These are phyloP conservation scores for Penicillium pulvis DNA, from an alignment of 495 filamentous ascomycete genomes.

Conservation along the genomic window DNA sequence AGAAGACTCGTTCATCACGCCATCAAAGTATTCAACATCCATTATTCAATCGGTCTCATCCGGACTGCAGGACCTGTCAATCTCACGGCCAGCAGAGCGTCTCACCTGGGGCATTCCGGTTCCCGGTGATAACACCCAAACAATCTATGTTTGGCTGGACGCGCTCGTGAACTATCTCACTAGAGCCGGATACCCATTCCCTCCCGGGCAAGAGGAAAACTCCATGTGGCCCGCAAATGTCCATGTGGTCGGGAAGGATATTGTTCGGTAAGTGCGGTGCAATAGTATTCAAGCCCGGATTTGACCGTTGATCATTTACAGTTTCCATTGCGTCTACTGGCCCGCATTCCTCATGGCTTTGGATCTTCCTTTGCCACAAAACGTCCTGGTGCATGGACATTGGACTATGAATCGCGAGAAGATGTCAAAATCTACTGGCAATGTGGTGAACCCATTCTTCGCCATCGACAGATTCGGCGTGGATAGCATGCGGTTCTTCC, in stretches of 20 bases:
- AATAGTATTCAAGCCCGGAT: constrained; percentile 7
- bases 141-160: constrained; percentile 98
- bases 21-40: constrained; percentile 63
- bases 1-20: constrained; percentile 72
- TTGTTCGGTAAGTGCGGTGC: constrained; percentile 60
- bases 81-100: constrained; percentile 79
- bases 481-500: constrained; percentile 86
- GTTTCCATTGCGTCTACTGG: constrained; percentile 97
- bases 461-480: constrained; percentile 86
- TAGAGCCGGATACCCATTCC: constrained; percentile 78
- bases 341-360: constrained; percentile 92
- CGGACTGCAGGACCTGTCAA: constrained; percentile 80
- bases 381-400: constrained; percentile 85
- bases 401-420: constrained; percentile 90
- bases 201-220: constrained; percentile 61
- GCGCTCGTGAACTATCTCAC: constrained; percentile 93
- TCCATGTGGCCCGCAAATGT: constrained; percentile 88
- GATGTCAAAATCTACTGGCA: constrained; percentile 95
- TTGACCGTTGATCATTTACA: constrained; percentile 26
- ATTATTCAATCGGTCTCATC: constrained; percentile 67
- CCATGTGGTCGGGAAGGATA: constrained; percentile 95
- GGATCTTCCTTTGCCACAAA: constrained; percentile 77
- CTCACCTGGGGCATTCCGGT: constrained; percentile 90
- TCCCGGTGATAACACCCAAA: constrained; percentile 80
- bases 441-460: constrained; percentile 93